Evolutionary conservation across 768 basidiomycete genomes (phyloP), one percentile per base, ranked within the genome.

Genomic region (Candolleomyces efflorescens): DNA sequence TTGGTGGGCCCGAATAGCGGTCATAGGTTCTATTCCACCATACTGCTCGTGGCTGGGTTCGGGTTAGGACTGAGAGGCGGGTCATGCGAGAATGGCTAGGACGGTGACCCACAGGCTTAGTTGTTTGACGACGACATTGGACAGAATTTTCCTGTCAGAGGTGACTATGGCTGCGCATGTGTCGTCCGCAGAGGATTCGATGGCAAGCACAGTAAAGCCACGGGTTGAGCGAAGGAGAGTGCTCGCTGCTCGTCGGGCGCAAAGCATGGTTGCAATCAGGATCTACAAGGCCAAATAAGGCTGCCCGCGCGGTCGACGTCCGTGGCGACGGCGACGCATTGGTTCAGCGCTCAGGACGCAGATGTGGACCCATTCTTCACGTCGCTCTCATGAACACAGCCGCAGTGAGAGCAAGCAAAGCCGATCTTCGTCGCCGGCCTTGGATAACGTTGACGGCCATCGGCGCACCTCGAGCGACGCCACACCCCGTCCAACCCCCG

Each of bases 131-230:
- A 98, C 87, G 4, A 98, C 82, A 68, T 94, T 96, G 2, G 92
- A 87, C 54, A 90, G 83, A 41, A 98, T 78, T 66, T 77, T 65
- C 18, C 84, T 80, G 7, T 81, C 74, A 1, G 87, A 89, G 18
- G 83, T 81, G 37, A 99, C 89, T 51, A 98, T 78, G 0, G 95
- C 89, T 15, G 87, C 92, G 64, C 94, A 96, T 1, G 94, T 91
- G 67, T 98, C 97, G 69, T 99, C 96, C 13, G 94, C 93, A 12
- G 92, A 94, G 1, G 88, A 87, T 71, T 97, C 94, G 38, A 96
- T 65, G 7, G 84, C 89, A 7, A 92, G 79, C 13, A 91, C 84
- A 1, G 56, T 36, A 39, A 58, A 53, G 20, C 50, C 41, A 37
- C 36, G 38, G 32, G 50, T 26, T 43, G 46, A 13, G 54, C 48